These are phyloP conservation scores for Colletotrichum limetticola DNA, from an alignment of 2,329 filamentous ascomycete genomes.

Conservation along the genomic window DNA sequence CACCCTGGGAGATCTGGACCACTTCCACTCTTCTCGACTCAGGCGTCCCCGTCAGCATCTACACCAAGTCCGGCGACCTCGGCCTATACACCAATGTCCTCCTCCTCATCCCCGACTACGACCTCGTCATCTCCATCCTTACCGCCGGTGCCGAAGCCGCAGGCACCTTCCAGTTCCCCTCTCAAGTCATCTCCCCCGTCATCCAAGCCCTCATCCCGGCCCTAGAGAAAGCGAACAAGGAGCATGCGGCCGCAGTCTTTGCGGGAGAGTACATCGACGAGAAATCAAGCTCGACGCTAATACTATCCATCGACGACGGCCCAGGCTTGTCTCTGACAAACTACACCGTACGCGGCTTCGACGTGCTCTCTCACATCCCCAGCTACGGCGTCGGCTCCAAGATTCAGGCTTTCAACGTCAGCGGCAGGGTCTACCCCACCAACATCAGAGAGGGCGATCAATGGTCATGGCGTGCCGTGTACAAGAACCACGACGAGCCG, in stretches of 20 bases:
- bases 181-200: slow-evolving; percentile 40
- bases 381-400: slow-evolving; percentile 36
- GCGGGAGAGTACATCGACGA: slow-evolving; percentile 52
- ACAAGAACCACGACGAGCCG: slow-evolving; percentile 38
- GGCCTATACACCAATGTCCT: slow-evolving; percentile 45
- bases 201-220: slow-evolving; percentile 51
- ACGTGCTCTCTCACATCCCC: slow-evolving; percentile 50
- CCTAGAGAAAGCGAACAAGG: slow-evolving; percentile 55
- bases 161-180: slow-evolving; percentile 31
- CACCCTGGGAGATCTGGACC: slow-evolving; percentile 47
- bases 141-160: slow-evolving; percentile 45
- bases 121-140: slow-evolving; percentile 50
- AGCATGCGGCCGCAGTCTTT: slow-evolving; percentile 45
- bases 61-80: slow-evolving; percentile 47
- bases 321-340: slow-evolving; percentile 51
- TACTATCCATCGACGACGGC: slow-evolving; percentile 49
- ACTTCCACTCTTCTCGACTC: slow-evolving; percentile 43
- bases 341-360: slow-evolving; percentile 53
- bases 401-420: slow-evolving; percentile 15
- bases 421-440: slow-evolving; percentile 23
- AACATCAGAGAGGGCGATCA: slow-evolving; percentile 23
- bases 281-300: slow-evolving; percentile 52
- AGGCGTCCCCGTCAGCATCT: slow-evolving; percentile 44
- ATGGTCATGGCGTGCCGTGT: slow-evolving; percentile 47
- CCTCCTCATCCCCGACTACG: slow-evolving; percentile 49